These are phyloP conservation scores for Teratosphaeria epicoccoides DNA, from an alignment of 2,329 filamentous ascomycete genomes.

Conservation along the genomic window DNA sequence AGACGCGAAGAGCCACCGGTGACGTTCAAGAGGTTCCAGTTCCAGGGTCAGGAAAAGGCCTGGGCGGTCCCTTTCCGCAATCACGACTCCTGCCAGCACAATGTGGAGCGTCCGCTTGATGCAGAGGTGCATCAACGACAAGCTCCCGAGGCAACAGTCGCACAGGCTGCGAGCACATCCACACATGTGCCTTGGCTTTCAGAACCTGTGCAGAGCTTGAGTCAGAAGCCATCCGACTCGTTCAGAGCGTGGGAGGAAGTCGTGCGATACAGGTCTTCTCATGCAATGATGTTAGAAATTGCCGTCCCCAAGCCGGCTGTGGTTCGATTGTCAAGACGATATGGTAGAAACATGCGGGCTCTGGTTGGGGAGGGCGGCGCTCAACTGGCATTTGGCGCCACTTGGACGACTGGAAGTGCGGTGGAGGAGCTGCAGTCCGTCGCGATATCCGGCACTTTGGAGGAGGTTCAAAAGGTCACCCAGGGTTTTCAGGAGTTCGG, in stretches of 20 bases:
- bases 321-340: not conserved
- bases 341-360: slow-evolving; percentile 1
- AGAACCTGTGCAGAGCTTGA: slow-evolving; percentile 2
- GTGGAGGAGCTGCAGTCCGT: slow-evolving; percentile 6
- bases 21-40: too few relatives aligned
- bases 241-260: slow-evolving; percentile 9
- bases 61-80: too few relatives aligned
- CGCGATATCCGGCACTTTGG: slow-evolving; percentile 10
- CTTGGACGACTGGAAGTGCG: not conserved
- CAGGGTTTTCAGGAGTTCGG: not conserved
- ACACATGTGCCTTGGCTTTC: not conserved
- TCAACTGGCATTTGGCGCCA: slow-evolving; percentile 7
- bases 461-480: slow-evolving; percentile 4
- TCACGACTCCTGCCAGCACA: too few relatives aligned
- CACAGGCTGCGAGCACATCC: not conserved
- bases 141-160: not conserved
- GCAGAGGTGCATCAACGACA: not conserved
- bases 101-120: too few relatives aligned
- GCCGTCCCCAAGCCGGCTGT: slow-evolving; percentile 3
- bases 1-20: not conserved
- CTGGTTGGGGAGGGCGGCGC: slow-evolving; percentile 4
- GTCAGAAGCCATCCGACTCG: slow-evolving; percentile 9
- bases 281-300: slow-evolving; percentile 11
- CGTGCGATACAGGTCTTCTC: slow-evolving; percentile 11
- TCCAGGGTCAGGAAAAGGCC: too few relatives aligned